Percentiles rank a stretch among this genome's conserved stretches.
phyloP scores from a whole-genome alignment of 208 protist species.

The Leptomonas pyrrhocoris region DNA sequence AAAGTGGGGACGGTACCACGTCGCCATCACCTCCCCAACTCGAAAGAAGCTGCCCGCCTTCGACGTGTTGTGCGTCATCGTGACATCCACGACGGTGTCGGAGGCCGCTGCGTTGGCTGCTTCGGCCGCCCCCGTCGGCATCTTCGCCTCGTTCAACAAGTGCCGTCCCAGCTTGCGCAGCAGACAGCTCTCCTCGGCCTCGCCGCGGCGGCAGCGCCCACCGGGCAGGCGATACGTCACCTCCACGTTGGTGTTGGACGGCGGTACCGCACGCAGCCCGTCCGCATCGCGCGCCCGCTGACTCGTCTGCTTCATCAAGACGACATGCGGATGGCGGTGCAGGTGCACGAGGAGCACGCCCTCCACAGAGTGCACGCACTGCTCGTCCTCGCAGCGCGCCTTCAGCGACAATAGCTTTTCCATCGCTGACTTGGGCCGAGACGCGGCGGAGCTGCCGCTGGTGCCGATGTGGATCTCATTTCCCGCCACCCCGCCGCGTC shows the following conservation, averaged over 20 bases:
- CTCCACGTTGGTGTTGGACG: slow-evolving; percentile 43
- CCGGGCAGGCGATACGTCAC: slow-evolving; percentile 75
- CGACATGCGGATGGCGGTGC: slow-evolving; percentile 93
- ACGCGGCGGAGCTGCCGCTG: slow-evolving; percentile 4
- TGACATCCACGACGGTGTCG: slow-evolving; percentile 58
- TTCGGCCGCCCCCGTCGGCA: slow-evolving; percentile 3
- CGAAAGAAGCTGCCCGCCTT: slow-evolving; percentile 60
- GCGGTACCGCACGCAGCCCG: slow-evolving; percentile 32
- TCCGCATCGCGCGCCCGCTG: slow-evolving; percentile 21
- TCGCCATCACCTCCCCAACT: slow-evolving; percentile 74
- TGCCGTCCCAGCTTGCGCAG: slow-evolving; percentile 77
- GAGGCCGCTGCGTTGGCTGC: slow-evolving; percentile 15
- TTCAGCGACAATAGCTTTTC: slow-evolving; percentile 88
- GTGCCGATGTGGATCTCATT: slow-evolving; percentile 24
- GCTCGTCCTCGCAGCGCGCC: slow-evolving; percentile 79
- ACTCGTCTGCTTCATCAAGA: slow-evolving; percentile 75
- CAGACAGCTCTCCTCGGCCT: slow-evolving; percentile 72
- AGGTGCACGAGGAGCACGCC: slow-evolving; percentile 91
- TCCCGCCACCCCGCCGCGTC: slow-evolving; percentile 29
- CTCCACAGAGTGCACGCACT: slow-evolving; percentile 87
- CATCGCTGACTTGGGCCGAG: slow-evolving; percentile 64
- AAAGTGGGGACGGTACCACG: slow-evolving; percentile 89
- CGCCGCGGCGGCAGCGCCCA: slow-evolving; percentile 72
- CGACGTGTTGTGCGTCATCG: slow-evolving; percentile 29
- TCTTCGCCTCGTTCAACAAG: slow-evolving; percentile 69